Evolutionary conservation across 176 grass and related monocot species (phyloP).

Genomic region (Triticum dicoccoides): DNA sequence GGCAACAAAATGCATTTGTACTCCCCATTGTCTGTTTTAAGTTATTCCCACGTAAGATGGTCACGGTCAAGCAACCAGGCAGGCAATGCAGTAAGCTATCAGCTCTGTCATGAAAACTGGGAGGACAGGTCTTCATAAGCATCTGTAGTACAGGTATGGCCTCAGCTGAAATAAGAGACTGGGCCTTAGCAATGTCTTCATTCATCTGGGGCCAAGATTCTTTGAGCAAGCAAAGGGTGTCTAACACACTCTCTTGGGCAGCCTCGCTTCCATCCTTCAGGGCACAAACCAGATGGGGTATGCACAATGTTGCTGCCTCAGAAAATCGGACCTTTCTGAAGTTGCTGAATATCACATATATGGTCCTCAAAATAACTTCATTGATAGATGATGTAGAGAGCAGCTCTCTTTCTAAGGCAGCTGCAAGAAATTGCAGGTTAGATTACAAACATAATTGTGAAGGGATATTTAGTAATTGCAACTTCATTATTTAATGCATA

Average conservation of each 20-base stretch:
- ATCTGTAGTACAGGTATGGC: slow-evolving; percentile 82
- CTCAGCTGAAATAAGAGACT: slow-evolving; percentile 90
- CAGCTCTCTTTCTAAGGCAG: slow-evolving; percentile 77
- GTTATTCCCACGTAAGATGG: slow-evolving; percentile 88
- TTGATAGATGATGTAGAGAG: slow-evolving; percentile 80
- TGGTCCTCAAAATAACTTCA: slow-evolving; percentile 79
- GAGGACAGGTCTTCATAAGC: slow-evolving; percentile 93
- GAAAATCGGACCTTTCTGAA: slow-evolving; percentile 88
- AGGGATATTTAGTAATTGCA: not conserved
- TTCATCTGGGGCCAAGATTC: slow-evolving; percentile 92
- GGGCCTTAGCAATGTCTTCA: slow-evolving; percentile 91
- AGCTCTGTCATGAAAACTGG: slow-evolving; percentile 90
- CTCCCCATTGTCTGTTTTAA: slow-evolving; percentile 96
- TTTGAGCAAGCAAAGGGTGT: slow-evolving; percentile 88
- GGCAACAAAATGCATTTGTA: slow-evolving; percentile 92
- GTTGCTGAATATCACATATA: slow-evolving; percentile 85
- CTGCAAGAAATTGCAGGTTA: slow-evolving; percentile 47
- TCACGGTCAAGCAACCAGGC: slow-evolving; percentile 91
- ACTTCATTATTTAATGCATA: slow-evolving; percentile 1
- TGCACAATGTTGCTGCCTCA: slow-evolving; percentile 90
- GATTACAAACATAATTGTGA: slow-evolving; percentile 25
- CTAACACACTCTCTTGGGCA: slow-evolving; percentile 83
- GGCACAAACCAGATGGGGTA: slow-evolving; percentile 83
- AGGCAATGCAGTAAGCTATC: slow-evolving; percentile 89
- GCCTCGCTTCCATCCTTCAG: slow-evolving; percentile 76